These are phyloP conservation scores for Secale cereale DNA, from an alignment of 176 grass and related monocot genomes.

Conservation along the genomic window DNA sequence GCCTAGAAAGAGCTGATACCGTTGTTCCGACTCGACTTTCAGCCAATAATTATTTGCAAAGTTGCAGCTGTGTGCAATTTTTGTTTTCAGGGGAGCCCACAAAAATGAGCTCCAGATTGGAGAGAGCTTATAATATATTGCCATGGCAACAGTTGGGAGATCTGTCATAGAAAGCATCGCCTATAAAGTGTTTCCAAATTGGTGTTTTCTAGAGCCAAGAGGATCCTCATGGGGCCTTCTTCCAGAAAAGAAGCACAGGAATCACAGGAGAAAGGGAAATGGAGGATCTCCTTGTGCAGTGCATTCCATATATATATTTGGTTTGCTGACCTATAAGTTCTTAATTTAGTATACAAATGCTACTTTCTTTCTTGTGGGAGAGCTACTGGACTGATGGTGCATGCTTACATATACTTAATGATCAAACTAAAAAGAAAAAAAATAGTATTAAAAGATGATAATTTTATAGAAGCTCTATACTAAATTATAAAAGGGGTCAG, in stretches of 20 bases:
- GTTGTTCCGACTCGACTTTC: not conserved
- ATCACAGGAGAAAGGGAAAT: conserved; percentile 14
- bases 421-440: not conserved
- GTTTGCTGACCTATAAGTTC: not conserved
- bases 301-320: not conserved
- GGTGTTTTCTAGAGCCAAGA: conserved; percentile 1
- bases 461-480: not conserved
- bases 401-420: not conserved
- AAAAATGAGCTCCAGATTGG: not conserved
- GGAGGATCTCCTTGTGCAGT: not conserved
- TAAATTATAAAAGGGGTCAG: not conserved
- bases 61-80: not conserved
- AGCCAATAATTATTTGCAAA: not conserved
- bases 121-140: not conserved
- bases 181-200: not conserved
- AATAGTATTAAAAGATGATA: not conserved
- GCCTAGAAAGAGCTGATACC: not conserved
- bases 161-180: not conserved
- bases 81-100: conserved; percentile 5
- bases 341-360: not conserved
- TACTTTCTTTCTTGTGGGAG: not conserved
- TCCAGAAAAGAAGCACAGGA: conserved; percentile 9
- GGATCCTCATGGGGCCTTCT: conserved; percentile 31
- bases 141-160: not conserved
- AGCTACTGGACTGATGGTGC: not conserved